phyloP scores from a whole-genome alignment of 169 alveolate species.

The Sarcocystis neurona region DNA sequence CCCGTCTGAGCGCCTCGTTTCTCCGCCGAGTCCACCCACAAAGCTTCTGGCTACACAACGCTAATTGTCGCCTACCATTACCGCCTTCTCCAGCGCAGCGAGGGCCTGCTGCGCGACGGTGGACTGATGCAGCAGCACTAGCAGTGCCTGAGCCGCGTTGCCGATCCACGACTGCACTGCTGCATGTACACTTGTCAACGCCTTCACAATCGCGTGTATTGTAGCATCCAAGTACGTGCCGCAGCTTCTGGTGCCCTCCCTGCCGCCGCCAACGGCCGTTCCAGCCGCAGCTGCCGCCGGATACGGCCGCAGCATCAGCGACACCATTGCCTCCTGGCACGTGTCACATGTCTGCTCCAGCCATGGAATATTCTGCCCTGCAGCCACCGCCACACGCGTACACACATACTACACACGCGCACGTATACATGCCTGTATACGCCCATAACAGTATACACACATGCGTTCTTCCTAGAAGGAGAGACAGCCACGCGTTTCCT shows the following conservation, averaged over 20 bases:
- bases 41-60: background rate
- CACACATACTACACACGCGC: too few species aligned
- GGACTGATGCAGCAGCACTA: constrained; percentile 56
- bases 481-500: too few species aligned
- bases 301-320: constrained; percentile 43
- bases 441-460: too few species aligned
- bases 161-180: constrained; percentile 68
- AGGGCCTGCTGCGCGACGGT: constrained; percentile 21
- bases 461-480: too few species aligned
- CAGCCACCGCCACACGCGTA: too few species aligned
- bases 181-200: constrained; percentile 60
- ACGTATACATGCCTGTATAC: too few species aligned
- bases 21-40: background rate
- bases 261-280: background rate
- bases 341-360: constrained; percentile 47
- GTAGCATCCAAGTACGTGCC: background rate
- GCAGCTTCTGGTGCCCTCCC: background rate
- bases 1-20: background rate
- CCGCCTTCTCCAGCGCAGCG: constrained; percentile 37
- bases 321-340: constrained; percentile 30
- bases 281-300: constrained; percentile 2
- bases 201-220: constrained; percentile 34
- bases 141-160: constrained; percentile 62
- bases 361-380: constrained; percentile 62
- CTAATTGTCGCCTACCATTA: constrained; percentile 21